A percentile compares a stretch with the other conserved stretches of the same genome.
Evolutionary conservation across 2,329 filamentous ascomycete genomes (phyloP).

Genomic region (Nothopassalora personata): DNA sequence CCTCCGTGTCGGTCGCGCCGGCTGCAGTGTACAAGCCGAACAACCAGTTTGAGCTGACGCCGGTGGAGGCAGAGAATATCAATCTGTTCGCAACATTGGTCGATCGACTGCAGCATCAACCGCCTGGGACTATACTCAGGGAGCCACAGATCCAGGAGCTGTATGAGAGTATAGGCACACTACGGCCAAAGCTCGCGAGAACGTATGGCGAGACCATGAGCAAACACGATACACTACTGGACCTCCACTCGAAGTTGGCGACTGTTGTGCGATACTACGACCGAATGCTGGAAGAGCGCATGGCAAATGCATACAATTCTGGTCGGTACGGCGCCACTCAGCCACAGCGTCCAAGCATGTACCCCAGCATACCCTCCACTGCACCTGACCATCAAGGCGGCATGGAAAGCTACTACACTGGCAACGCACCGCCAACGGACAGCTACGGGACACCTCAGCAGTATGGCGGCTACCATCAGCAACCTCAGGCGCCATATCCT

Average conservation of each 20-base stretch:
- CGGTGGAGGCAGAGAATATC: slow-evolving; percentile 94
- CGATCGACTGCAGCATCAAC: slow-evolving; percentile 88
- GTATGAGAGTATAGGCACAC: slow-evolving; percentile 91
- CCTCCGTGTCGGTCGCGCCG: slow-evolving; percentile 47
- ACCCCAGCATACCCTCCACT: slow-evolving; percentile 62
- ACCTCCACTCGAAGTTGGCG: slow-evolving; percentile 89
- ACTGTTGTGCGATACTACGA: slow-evolving; percentile 98
- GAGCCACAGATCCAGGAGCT: slow-evolving; percentile 97
- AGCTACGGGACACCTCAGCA: slow-evolving; percentile 38
- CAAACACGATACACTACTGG: slow-evolving; percentile 93
- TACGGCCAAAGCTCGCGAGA: slow-evolving; percentile 86
- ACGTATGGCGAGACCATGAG: slow-evolving; percentile 99
- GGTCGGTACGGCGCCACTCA: slow-evolving; percentile 45
- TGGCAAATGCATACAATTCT: slow-evolving; percentile 88
- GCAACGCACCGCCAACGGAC: slow-evolving; percentile 50
- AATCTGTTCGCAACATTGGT: slow-evolving; percentile 92
- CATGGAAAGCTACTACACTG: slow-evolving; percentile 78
- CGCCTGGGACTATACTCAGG: slow-evolving; percentile 88
- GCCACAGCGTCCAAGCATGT: slow-evolving; percentile 53
- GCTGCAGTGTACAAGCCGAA: slow-evolving; percentile 60
- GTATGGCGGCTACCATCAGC: slow-evolving; percentile 41
- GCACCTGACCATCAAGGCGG: slow-evolving; percentile 44
- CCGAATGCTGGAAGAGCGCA: slow-evolving; percentile 90
- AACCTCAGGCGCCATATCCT: slow-evolving; percentile 36
- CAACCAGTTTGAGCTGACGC: slow-evolving; percentile 89